Percentiles rank a stretch among this genome's conserved stretches.
These are phyloP conservation scores for Henckelia pumila DNA, from an alignment of 257 asterid genomes.

Conservation along the genomic window DNA sequence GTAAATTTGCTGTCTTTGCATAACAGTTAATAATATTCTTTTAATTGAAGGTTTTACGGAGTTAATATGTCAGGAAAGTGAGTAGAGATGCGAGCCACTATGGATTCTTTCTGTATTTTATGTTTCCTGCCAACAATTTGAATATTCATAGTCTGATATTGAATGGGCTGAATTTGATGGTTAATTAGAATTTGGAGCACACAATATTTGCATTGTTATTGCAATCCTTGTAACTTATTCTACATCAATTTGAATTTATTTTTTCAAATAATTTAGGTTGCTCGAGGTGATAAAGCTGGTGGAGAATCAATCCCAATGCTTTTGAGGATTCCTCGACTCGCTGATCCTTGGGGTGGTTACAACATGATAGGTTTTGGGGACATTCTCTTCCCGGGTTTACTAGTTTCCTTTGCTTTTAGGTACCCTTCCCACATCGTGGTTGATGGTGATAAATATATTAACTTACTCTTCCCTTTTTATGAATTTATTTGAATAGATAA, in stretches of 20 bases:
- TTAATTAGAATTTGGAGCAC: background rate
- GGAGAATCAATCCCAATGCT: slow-evolving; percentile 99
- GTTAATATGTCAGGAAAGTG: slow-evolving; percentile 11
- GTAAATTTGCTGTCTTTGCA: background rate
- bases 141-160: background rate
- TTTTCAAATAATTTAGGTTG: slow-evolving; percentile 56
- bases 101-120: slow-evolving; percentile 9
- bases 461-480: slow-evolving; percentile 2
- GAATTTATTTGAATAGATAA: slow-evolving; percentile 2
- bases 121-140: background rate
- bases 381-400: slow-evolving; percentile 90
- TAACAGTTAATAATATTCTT: background rate
- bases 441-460: slow-evolving; percentile 9
- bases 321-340: slow-evolving; percentile 79
- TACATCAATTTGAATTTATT: slow-evolving; percentile 5
- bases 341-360: slow-evolving; percentile 91
- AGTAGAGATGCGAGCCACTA: background rate
- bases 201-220: slow-evolving; percentile 4
- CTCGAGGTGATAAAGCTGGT: slow-evolving; percentile 81
- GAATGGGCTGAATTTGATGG: slow-evolving; percentile 18
- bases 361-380: slow-evolving; percentile 99
- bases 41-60: background rate
- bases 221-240: slow-evolving; percentile 11
- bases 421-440: slow-evolving; percentile 28
- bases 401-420: slow-evolving; percentile 81